Evolutionary conservation across 2,329 filamentous ascomycete genomes (phyloP).

Genomic region (Aureobasidium sp.): DNA sequence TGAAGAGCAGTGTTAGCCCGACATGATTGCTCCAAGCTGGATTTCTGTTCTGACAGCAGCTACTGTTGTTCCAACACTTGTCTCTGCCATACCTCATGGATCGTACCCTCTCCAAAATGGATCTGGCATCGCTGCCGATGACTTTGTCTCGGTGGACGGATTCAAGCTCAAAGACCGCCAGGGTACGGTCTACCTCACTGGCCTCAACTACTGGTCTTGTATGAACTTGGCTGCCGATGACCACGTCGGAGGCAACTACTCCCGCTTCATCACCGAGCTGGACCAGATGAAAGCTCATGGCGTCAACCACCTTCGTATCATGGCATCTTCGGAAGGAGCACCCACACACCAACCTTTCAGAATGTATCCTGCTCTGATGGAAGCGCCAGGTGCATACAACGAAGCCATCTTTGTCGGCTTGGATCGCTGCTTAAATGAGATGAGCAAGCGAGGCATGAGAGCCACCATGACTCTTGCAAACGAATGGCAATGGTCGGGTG

Average conservation of each 20-base stretch:
- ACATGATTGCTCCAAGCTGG: background rate
- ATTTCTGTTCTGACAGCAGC: background rate
- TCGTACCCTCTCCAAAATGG: background rate
- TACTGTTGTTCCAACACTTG: background rate
- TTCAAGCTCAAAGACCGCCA: slow-evolving; percentile 25
- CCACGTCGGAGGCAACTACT: slow-evolving; percentile 28
- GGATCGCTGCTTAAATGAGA: slow-evolving; percentile 32
- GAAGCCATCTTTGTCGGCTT: slow-evolving; percentile 30
- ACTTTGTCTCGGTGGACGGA: slow-evolving; percentile 30
- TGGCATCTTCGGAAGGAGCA: slow-evolving; percentile 32
- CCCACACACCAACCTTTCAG: slow-evolving; percentile 31
- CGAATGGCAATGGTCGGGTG: slow-evolving; percentile 34
- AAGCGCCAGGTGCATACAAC: slow-evolving; percentile 31
- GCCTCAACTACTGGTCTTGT: slow-evolving; percentile 34
- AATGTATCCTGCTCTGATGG: slow-evolving; percentile 31
- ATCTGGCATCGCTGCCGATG: slow-evolving; percentile 19
- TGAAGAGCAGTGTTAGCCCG: background rate
- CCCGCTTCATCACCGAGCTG: slow-evolving; percentile 30
- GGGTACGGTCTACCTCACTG: slow-evolving; percentile 32
- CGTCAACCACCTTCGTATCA: slow-evolving; percentile 33
- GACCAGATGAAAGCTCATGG: slow-evolving; percentile 33
- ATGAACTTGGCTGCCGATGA: slow-evolving; percentile 31
- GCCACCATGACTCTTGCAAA: slow-evolving; percentile 33
- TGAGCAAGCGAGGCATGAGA: slow-evolving; percentile 31
- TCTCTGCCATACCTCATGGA: background rate